Evolutionary conservation across 495 filamentous ascomycete species (phyloP).

Genomic region (Penicillium pulvis): DNA sequence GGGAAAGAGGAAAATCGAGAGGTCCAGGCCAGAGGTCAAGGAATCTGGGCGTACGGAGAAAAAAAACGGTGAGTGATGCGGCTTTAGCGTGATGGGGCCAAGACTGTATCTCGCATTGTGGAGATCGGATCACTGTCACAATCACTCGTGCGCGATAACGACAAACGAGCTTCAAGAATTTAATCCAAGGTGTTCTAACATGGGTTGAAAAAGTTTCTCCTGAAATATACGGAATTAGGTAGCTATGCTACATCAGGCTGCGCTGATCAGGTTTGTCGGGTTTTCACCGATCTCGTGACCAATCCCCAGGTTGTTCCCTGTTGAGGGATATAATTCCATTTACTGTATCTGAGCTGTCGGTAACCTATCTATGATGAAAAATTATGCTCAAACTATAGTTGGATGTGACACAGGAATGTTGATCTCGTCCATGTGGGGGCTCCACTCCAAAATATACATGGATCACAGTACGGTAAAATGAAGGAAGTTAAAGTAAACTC

Average conservation of each 20-base stretch:
- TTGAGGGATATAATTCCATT: not conserved
- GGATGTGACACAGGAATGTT: conserved; percentile 12
- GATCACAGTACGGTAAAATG: not conserved
- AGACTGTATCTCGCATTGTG: conserved; percentile 25
- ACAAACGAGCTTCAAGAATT: not conserved
- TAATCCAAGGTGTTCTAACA: not conserved
- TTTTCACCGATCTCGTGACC: conserved; percentile 3
- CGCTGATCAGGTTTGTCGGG: not conserved
- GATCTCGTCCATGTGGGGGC: not conserved
- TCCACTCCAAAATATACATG: not conserved
- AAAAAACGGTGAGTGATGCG: conserved; percentile 26
- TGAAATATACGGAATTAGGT: not conserved
- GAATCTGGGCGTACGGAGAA: conserved; percentile 8
- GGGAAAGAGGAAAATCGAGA: not conserved
- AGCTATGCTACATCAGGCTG: conserved; percentile 1
- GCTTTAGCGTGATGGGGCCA: conserved; percentile 28
- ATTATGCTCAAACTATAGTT: conserved; percentile 1
- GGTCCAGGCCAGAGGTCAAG: not conserved
- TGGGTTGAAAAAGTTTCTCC: not conserved
- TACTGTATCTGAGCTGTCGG: not conserved
- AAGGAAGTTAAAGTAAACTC: not conserved
- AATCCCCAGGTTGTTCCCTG: not conserved
- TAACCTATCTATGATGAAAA: not conserved
- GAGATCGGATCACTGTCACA: conserved; percentile 18
- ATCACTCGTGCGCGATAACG: conserved; percentile 6